Base-by-base conservation (phyloP, 1,284 basidiomycete species). In the Ceratobasidium sp. region DNA sequence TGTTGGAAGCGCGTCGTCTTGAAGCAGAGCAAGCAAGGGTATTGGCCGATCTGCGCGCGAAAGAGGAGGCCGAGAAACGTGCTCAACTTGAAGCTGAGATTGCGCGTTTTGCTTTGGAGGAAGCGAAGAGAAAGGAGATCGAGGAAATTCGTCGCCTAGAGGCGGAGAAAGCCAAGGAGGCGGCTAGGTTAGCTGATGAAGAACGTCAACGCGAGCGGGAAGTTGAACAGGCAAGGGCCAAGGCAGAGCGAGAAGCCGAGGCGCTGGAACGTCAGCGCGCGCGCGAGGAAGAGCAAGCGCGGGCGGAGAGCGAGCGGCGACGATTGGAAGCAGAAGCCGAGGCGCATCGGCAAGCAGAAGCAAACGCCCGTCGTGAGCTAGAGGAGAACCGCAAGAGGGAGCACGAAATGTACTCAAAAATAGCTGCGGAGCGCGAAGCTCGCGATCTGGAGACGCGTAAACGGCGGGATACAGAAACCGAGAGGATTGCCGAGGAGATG, bases 311-410 rank as follows among this genome's bases (percentile, higher is more conserved):
- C 41, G 79, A 79, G 52, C 75, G 76, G 53, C 72, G 58, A 14
- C 64, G 30, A 39, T n/a, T 65, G 23, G 70, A 79, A 53, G 79
- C 78, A 71, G 79, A 82, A 53, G 80, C 79, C 26, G 71, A 73
- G 46, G 50, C 61, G 9, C 43, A 55, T 30, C 60, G 50, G 14
- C 67, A 72, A 34, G 74, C 71, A 12, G 73, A 75, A 36, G 55
- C 45, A 21, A 50, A 46, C 50, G 52, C 67, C 16, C 74, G 75
- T 41, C 61, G 64, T 57, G 76, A 77, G 71, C 73, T 73, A 71
- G 78, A 84, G 79, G 76, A 83, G 80, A 81, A 85, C 80, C 70
- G 80, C 77, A 65, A 82, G 77, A 69, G 82, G 77, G 46, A 82
- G 76, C 80, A 69, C 34, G 82, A 83, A 79, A 69, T 58, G 65